Base-by-base conservation (phyloP, 257 asterid genomes). In the Thymus quinquecostatus region DNA sequence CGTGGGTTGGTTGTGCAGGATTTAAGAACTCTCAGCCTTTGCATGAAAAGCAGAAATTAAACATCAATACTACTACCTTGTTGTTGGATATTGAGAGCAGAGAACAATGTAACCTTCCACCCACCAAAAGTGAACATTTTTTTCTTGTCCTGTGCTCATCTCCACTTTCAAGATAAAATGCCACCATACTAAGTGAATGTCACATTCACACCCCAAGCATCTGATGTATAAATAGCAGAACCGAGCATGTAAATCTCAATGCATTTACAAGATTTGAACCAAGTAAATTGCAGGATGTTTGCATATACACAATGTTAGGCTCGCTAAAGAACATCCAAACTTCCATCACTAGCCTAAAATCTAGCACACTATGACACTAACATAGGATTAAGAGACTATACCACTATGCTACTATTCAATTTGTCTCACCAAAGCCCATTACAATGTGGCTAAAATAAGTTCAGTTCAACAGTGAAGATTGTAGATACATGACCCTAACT, bases 51-150 rank as follows among this genome's bases (percentile, higher is more conserved):
- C 62, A 65, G 48, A 55, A 51, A 60, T 66, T 38, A 65, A 33
- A 27, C 29, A 64, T 49, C 2, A 60, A 34, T 8, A 11, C 60
- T 21, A 21, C 21, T 53, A 29, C 38, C 27, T 59, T 10, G 14
- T 33, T 3, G 8, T 55, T 53, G 33, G 59, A 69, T 41, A 57
- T 47, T 21, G 29, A 49, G 64, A 27, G 21, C 66, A 28, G 30
- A 51, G 33, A 10, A 38, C 4, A 38, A 38, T 38, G 41, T 30
- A 54, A 7, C 28, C 47, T 13, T 57, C 66, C 48, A 36, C 61
- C 63, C 53, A 64, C 70, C 56, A 60, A 68, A 75, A 75, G 70
- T 53, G 60, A 27, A 27, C 43, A 68, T 38, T 36, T 66, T 47
- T 8, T 21, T 21, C 21, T 21, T 21, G 21, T 21, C 21, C 21